phyloP scores from a whole-genome alignment of 2,329 filamentous ascomycete species.

The Blumeria hordei region DNA sequence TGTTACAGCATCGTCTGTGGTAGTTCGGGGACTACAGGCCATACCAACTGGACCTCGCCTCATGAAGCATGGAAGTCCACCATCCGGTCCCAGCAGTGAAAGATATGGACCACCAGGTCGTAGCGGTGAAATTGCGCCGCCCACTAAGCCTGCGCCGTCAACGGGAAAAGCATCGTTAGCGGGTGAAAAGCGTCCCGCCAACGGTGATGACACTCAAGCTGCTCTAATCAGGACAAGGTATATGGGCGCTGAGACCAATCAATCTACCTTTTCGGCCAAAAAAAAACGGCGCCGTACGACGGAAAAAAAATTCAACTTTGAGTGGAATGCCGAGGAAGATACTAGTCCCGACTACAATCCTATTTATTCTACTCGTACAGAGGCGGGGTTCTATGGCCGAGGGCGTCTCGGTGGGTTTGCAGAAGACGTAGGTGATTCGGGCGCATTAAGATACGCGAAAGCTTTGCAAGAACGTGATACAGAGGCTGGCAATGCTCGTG shows the following conservation, averaged over 20 bases:
- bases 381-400: slow-evolving; percentile 45
- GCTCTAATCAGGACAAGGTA: slow-evolving; percentile 59
- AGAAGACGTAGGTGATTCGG: slow-evolving; percentile 29
- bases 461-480: slow-evolving; percentile 51
- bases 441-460: slow-evolving; percentile 33
- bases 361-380: slow-evolving; percentile 43
- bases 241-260: slow-evolving; percentile 72
- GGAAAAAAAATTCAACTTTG: slow-evolving; percentile 96
- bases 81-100: slow-evolving; percentile 20
- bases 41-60: slow-evolving; percentile 52
- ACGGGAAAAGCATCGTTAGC: slow-evolving; percentile 14
- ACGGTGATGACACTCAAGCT: slow-evolving; percentile 41
- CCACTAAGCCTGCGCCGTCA: slow-evolving; percentile 11
- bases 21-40: slow-evolving; percentile 9
- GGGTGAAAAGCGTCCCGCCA: slow-evolving; percentile 16
- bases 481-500: slow-evolving; percentile 53
- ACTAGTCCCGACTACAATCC: slow-evolving; percentile 68
- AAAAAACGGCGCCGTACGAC: slow-evolving; percentile 87
- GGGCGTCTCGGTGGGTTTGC: slow-evolving; percentile 43
- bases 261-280: slow-evolving; percentile 74
- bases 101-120: slow-evolving; percentile 8
- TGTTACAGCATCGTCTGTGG: slow-evolving; percentile 4
- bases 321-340: slow-evolving; percentile 89
- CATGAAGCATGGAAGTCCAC: slow-evolving; percentile 28
- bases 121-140: slow-evolving; percentile 9